Base-by-base conservation (phyloP, 2,329 filamentous ascomycete species). In the Penicillium sp. region DNA sequence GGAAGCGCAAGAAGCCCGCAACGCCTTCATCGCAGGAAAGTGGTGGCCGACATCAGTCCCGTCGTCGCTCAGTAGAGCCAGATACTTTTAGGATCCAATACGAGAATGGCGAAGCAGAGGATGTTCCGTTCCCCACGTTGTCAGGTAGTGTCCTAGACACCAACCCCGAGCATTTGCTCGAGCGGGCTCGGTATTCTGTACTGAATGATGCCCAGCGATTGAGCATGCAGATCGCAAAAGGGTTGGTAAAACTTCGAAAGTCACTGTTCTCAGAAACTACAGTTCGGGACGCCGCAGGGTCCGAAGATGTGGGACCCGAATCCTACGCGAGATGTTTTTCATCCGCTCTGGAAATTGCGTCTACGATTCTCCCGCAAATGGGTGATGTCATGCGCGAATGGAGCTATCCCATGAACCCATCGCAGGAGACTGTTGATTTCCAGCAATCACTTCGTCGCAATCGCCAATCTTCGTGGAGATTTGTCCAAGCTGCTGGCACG, bases 401-500 rank as follows among this genome's bases (percentile, higher is more conserved):
- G 84, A 71, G 77, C 10, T 87, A 86, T 64, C 84, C 85, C 0
- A 65, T 86, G 31, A 78, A 84, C 51, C 83, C 84, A 6, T 70
- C 73, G 12, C 68, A 72, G 3, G 77, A 82, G 23, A 78, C 82
- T 38, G 79, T 86, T 12, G 65, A 72, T 12, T 66, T 82, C 7
- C 82, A 87, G 61, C 80, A 82, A 60, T 79, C 79, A 9, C 72
- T 86, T 25, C 80, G 83, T 32, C 76, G 77, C 31, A 77, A 81
- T 58, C 80, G 84, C 38, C 80, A 82, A 58, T 75, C 81, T 18
- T 76, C 79, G 32, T 80, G 82, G 66, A 78, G 83, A 54, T 87
- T 86, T 64, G 80, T 86, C 2, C 85, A 87, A 68, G 84, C 82
- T 41, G 76, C 82, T 37, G 85, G 84, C 27, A 82, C 80, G 3